A percentile compares a stretch with the other conserved stretches of the same genome.
Conservation (phyloP, 2,329 filamentous ascomycete genomes). For the Clarireedia paspali region DNA sequence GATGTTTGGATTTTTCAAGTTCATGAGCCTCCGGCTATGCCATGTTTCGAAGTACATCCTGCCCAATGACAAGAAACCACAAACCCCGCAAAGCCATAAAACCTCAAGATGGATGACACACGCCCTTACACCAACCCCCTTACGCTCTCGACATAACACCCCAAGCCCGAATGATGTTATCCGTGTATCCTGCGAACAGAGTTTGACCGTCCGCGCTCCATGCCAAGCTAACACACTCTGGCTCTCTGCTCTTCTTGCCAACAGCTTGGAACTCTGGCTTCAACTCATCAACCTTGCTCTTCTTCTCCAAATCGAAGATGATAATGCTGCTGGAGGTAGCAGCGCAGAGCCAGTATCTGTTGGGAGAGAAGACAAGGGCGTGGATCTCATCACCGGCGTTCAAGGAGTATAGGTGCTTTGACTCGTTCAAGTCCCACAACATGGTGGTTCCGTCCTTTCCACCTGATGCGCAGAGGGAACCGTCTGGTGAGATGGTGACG, state of each 20-base stretch:
- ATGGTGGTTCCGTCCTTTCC: conserved; percentile 99
- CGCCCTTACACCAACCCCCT: conserved; percentile 27
- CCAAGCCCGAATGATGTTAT: conserved; percentile 98
- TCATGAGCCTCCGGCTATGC: conserved; percentile 27
- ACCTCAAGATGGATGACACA: conserved; percentile 24
- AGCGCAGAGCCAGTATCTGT: conserved; percentile 99
- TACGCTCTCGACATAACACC: conserved; percentile 94
- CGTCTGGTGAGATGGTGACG: conserved; percentile 99
- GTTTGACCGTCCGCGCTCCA: conserved; percentile 99
- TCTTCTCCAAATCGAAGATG: conserved; percentile 99
- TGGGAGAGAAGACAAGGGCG: conserved; percentile 99
- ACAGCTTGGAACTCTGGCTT: conserved; percentile 95
- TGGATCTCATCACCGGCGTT: conserved; percentile 99
- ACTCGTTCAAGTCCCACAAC: conserved; percentile 99
- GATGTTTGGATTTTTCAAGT: conserved; percentile 21
- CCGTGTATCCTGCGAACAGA: conserved; percentile 98
- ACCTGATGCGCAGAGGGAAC: conserved; percentile 96
- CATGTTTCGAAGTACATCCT: conserved; percentile 29
- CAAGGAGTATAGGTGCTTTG: conserved; percentile 99
- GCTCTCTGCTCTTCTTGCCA: conserved; percentile 98
- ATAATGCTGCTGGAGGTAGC: conserved; percentile 97
- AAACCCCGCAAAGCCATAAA: conserved; percentile 29
- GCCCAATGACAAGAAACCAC: conserved; percentile 26
- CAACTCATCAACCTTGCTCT: conserved; percentile 99
- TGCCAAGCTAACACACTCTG: conserved; percentile 94